phyloP scores from a whole-genome alignment of 805 yeast genomes.

The Wickerhamiella parazyma region DNA sequence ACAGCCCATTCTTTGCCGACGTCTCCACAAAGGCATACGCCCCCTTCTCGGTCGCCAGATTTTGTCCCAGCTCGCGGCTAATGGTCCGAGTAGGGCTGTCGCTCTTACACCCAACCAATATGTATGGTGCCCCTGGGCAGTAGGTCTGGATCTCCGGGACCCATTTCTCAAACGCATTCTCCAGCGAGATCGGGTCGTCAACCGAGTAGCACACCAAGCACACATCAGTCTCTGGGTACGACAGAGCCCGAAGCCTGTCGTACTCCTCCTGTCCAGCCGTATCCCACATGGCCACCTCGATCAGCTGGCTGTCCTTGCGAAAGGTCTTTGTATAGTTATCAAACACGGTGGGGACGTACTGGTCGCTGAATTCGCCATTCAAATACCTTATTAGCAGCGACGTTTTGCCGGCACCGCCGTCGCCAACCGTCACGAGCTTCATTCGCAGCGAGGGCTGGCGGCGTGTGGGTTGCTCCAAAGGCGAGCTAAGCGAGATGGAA shows the following conservation, averaged over 20 bases:
- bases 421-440: conserved; percentile 75
- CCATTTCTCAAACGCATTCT: conserved; percentile 72
- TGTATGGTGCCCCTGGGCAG: conserved; percentile 65
- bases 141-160: conserved; percentile 73
- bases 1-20: conserved; percentile 58
- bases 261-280: conserved; percentile 87
- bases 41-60: conserved; percentile 44
- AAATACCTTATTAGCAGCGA: conserved; percentile 54
- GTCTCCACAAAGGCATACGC: conserved; percentile 67
- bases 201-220: conserved; percentile 65
- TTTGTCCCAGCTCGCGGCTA: conserved; percentile 33
- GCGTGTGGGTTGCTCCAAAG: neutral
- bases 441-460: conserved; percentile 27
- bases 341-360: conserved; percentile 71
- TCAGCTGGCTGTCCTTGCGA: conserved; percentile 33
- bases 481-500: neutral
- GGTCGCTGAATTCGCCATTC: conserved; percentile 54
- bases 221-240: conserved; percentile 68
- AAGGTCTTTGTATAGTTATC: conserved; percentile 60
- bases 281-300: conserved; percentile 73
- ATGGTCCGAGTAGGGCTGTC: conserved; percentile 36
- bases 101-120: conserved; percentile 71
- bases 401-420: conserved; percentile 86
- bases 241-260: conserved; percentile 62
- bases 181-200: conserved; percentile 46